Evolutionary conservation across 2,329 filamentous ascomycete species (phyloP).

Genomic region (Ceratocystis ficicola): DNA sequence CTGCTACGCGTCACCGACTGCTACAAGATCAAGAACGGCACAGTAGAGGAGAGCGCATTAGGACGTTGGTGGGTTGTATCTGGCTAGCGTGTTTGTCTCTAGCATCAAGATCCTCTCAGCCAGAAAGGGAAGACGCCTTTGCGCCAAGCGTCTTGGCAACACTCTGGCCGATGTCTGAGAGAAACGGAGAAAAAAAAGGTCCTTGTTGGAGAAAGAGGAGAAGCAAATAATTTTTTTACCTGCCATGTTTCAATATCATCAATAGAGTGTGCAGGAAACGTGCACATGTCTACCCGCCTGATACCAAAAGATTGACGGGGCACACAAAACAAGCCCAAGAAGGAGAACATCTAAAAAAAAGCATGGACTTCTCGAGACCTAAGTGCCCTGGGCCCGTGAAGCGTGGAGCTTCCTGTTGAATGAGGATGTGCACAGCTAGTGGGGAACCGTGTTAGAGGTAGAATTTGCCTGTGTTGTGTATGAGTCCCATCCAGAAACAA

Average conservation of each 20-base stretch:
- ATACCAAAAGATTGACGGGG: not conserved
- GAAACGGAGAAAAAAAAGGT: not conserved
- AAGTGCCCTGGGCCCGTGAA: slow-evolving; percentile 2
- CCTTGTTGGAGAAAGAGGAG: not conserved
- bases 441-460: not conserved
- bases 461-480: not conserved
- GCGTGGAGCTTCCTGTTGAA: not conserved
- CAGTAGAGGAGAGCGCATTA: not conserved
- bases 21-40: not conserved
- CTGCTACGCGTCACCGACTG: too few relatives aligned
- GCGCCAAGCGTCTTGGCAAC: slow-evolving; percentile 1
- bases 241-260: not conserved
- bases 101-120: not conserved
- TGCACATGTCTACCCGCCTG: not conserved
- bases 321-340: not conserved
- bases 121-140: not conserved
- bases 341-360: slow-evolving; percentile 1
- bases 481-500: not conserved
- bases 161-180: not conserved
- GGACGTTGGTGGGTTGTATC: not conserved
- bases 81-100: not conserved
- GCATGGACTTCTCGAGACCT: not conserved
- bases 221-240: not conserved
- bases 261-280: not conserved
- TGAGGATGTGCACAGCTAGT: slow-evolving; percentile 10